These are phyloP conservation scores for Cyclanthera cordifolia DNA, from an alignment of 306 rosid genomes.

Conservation along the genomic window DNA sequence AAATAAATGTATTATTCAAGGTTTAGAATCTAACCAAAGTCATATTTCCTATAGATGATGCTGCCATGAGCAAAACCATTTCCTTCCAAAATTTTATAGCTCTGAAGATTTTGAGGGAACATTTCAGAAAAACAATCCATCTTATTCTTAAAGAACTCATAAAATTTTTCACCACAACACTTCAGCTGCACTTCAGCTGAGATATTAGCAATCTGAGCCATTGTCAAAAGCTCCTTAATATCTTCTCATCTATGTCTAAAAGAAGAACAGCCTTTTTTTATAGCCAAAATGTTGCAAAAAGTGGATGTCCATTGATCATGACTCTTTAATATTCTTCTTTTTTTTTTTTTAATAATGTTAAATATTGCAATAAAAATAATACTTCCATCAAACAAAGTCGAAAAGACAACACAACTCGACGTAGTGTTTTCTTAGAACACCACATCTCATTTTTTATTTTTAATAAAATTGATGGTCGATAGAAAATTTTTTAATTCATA, in stretches of 20 bases:
- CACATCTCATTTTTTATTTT: too few species aligned
- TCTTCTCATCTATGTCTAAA: background rate
- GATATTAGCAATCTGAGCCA: background rate
- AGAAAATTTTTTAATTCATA: too few species aligned
- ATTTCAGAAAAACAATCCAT: background rate
- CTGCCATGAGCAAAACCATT: background rate
- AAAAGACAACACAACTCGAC: too few species aligned
- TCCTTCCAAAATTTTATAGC: background rate
- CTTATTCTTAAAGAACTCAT: background rate
- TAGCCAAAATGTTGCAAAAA: background rate
- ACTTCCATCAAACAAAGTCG: too few species aligned
- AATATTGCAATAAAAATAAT: too few species aligned
- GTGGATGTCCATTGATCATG: too few species aligned
- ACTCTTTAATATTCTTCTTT: too few species aligned
- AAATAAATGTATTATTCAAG: too few species aligned
- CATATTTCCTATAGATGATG: background rate
- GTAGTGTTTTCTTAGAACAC: too few species aligned
- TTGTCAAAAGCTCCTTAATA: background rate
- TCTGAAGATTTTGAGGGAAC: background rate
- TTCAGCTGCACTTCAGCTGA: background rate
- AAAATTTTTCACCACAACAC: background rate
- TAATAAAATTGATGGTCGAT: too few species aligned
- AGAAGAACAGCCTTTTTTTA: background rate
- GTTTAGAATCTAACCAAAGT: background rate
- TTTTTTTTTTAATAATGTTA: too few species aligned